Conservation (phyloP, 2,329 filamentous ascomycete species). For the Trichoderma atrobrunneum region DNA sequence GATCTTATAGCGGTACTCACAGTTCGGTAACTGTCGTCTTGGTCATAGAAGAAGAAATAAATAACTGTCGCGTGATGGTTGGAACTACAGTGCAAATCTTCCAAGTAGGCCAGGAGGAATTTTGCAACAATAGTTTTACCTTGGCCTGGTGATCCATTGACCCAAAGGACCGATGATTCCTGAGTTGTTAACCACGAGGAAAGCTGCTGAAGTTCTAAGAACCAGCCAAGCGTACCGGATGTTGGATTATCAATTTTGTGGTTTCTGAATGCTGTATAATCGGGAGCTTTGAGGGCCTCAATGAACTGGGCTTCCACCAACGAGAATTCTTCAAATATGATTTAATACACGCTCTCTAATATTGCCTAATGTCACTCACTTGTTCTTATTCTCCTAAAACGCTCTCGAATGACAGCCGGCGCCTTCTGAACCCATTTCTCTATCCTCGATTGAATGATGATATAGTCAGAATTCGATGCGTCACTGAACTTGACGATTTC, state of each 20-base stretch:
- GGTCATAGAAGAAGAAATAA: conserved; percentile 7
- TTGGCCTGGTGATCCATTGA: neutral
- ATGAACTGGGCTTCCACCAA: neutral
- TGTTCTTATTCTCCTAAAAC: neutral
- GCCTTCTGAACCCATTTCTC: neutral
- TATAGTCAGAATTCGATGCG: neutral
- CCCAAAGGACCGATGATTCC: neutral
- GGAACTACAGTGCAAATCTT: neutral
- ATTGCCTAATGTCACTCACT: neutral
- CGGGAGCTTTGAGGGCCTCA: neutral
- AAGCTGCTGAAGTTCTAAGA: neutral
- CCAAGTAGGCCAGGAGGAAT: neutral
- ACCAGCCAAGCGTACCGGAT: neutral
- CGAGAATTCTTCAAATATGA: neutral
- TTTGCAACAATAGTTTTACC: conserved; percentile 2
- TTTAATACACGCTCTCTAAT: neutral
- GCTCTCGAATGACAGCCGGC: neutral
- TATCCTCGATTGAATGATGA: neutral
- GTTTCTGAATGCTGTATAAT: neutral
- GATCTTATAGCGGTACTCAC: neutral
- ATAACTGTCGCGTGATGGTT: neutral
- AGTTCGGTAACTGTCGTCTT: neutral
- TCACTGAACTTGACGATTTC: conserved; percentile 26
- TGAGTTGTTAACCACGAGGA: neutral
- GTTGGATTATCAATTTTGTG: neutral